phyloP scores from a whole-genome alignment of 495 filamentous ascomycete species.

The Talaromyces adpressus region DNA sequence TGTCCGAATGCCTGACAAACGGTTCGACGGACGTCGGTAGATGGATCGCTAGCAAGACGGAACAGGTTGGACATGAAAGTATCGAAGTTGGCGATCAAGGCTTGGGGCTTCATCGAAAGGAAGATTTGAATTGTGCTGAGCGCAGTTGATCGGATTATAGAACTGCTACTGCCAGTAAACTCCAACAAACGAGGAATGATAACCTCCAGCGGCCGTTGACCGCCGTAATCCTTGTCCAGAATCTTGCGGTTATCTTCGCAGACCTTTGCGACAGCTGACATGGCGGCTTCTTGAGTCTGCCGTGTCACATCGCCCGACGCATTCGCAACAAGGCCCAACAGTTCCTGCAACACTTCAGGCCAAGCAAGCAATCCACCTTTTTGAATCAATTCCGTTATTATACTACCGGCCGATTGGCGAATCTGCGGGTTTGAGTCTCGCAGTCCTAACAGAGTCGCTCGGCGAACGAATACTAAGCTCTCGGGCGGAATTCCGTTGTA shows the following conservation, averaged over 20 bases:
- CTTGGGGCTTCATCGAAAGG: slow-evolving; percentile 70
- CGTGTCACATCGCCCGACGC: slow-evolving; percentile 55
- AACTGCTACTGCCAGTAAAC: slow-evolving; percentile 65
- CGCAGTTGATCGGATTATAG: slow-evolving; percentile 71
- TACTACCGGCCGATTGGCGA: slow-evolving; percentile 81
- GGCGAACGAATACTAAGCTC: slow-evolving; percentile 67
- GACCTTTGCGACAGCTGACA: slow-evolving; percentile 87
- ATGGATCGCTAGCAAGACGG: slow-evolving; percentile 65
- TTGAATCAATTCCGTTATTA: slow-evolving; percentile 89
- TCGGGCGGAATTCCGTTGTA: slow-evolving; percentile 64
- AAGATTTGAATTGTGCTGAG: slow-evolving; percentile 86
- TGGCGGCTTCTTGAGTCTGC: slow-evolving; percentile 83
- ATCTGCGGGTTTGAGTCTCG: slow-evolving; percentile 78
- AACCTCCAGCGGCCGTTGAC: slow-evolving; percentile 77
- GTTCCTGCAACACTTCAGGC: slow-evolving; percentile 80
- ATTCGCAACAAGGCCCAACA: slow-evolving; percentile 71
- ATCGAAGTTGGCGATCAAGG: slow-evolving; percentile 70
- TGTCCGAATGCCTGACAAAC: slow-evolving; percentile 92
- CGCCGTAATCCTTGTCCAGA: slow-evolving; percentile 78
- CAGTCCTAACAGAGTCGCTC: slow-evolving; percentile 67
- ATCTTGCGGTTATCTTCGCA: slow-evolving; percentile 92
- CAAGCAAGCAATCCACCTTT: slow-evolving; percentile 82
- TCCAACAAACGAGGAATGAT: slow-evolving; percentile 88
- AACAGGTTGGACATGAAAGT: slow-evolving; percentile 75
- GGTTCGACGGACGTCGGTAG: slow-evolving; percentile 73